phyloP scores from a whole-genome alignment of 352 stramenopile species.

The Phytophthora europaea region DNA sequence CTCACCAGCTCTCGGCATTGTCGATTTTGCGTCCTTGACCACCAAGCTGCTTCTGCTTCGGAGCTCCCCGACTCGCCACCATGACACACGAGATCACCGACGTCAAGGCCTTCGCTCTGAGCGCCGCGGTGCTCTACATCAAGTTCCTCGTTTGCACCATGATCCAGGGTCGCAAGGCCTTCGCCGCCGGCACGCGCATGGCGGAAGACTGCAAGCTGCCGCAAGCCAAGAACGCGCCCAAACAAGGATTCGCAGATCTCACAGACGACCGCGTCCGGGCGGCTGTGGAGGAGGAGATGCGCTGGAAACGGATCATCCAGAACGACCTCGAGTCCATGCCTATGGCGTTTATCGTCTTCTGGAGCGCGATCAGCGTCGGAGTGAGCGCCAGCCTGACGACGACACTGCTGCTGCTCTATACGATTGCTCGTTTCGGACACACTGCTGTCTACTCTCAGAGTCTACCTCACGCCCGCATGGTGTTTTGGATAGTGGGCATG shows the following conservation, averaged over 20 bases:
- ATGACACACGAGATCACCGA: conserved; percentile 34
- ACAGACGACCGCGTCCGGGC: conserved; percentile 33
- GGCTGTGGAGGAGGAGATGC: conserved; percentile 43
- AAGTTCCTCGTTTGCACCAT: conserved; percentile 70
- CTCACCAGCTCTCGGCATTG: conserved; percentile 25
- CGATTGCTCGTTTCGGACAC: conserved; percentile 49
- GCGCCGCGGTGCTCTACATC: conserved; percentile 63
- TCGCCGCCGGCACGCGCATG: conserved; percentile 55
- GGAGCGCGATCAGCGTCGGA: conserved; percentile 45
- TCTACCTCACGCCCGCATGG: conserved; percentile 39
- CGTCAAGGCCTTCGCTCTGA: conserved; percentile 50
- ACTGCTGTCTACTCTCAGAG: conserved; percentile 54
- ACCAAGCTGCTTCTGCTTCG: conserved; percentile 30
- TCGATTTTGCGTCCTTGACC: conserved; percentile 33
- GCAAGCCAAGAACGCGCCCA: conserved; percentile 29
- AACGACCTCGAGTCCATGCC: conserved; percentile 77
- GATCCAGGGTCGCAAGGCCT: conserved; percentile 57
- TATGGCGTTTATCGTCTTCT: conserved; percentile 62
- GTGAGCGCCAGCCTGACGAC: conserved; percentile 44
- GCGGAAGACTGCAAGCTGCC: conserved; percentile 57
- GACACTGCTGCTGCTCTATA: conserved; percentile 50
- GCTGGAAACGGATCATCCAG: conserved; percentile 67
- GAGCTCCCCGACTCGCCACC: neutral
- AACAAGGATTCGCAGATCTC: conserved; percentile 37
- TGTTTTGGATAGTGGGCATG: conserved; percentile 39